Base-by-base conservation (phyloP, 2,329 filamentous ascomycete genomes). In the Colletotrichum sp. region DNA sequence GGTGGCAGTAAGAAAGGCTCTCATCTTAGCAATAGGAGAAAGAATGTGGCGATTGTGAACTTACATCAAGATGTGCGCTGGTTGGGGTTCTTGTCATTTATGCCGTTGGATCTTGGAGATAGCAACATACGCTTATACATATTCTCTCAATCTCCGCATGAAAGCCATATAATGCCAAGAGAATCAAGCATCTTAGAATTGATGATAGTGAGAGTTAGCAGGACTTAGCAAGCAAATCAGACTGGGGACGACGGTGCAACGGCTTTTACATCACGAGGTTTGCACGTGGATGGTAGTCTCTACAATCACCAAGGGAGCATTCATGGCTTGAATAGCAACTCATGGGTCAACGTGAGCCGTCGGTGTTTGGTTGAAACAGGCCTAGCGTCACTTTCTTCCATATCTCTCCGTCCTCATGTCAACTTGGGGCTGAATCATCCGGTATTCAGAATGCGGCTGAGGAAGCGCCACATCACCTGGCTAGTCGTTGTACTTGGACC, bases 131-230 rank as follows among this genome's bases (percentile, higher is more conserved):
- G 5, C 55, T 58, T 58, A 24, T 9, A 58, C 4, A 6, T 18
- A 3, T 58, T 58, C 55, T 18, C 24, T 28, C 21, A 28, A 24
- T 58, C 21, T 58, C 21, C 21, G 55, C 5, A 26, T 56, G 26
- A 8, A 24, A 58, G 55, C 12, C 16, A 24, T 58, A 0, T 4
- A 18, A 10, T 28, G 13, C 55, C 55, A 58, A 58, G 55, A 15
- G 5, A 24, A 16, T 28, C 21, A 15, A 58, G 7, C 24, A 28
- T 12, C 8, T 3, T 5, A 0, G 21, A 2, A 5, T 56, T 18
- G 0, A 43, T n/a, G 9, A 10, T 10, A 5, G 18, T 0, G 18
- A 43, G 0, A n/a, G 12, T 12, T n/a, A 43, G 9, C 9, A n/a
- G 18, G 3, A n/a, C 38, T 43, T 43, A 18, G 38, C 38, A 43